phyloP scores from a whole-genome alignment of 257 asterid genomes.

The Solanum appendiculatum region DNA sequence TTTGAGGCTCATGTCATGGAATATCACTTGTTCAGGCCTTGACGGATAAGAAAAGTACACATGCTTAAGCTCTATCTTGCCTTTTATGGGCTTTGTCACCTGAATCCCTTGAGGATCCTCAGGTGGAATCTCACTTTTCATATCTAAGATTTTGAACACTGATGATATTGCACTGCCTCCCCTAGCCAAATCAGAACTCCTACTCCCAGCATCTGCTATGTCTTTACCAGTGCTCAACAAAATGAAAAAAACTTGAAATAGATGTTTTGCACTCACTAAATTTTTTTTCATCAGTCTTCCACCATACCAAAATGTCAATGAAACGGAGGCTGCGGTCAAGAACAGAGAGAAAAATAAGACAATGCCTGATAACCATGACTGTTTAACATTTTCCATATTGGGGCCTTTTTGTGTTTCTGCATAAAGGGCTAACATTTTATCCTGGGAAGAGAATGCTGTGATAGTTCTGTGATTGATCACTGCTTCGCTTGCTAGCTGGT shows the following conservation, averaged over 20 bases:
- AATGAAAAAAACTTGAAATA: constrained; percentile 30
- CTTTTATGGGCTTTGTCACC: constrained; percentile 3
- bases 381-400: constrained; percentile 20
- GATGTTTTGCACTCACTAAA: constrained; percentile 12
- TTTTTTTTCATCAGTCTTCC: constrained; percentile 25
- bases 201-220: constrained; percentile 41
- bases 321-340: constrained; percentile 17
- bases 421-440: constrained; percentile 16
- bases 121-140: constrained; percentile 27
- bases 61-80: constrained; percentile 26
- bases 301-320: constrained; percentile 45
- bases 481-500: constrained; percentile 47
- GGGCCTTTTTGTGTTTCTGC: constrained; percentile 28
- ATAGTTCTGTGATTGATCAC: constrained; percentile 34
- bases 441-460: constrained; percentile 37
- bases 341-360: constrained; percentile 31
- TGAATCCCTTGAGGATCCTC: constrained; percentile 9
- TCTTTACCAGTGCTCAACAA: constrained; percentile 32
- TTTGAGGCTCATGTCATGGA: constrained; percentile 25
- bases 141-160: constrained; percentile 21
- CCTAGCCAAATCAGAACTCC: constrained; percentile 35
- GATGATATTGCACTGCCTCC: constrained; percentile 34
- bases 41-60: constrained; percentile 39
- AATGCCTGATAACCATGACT: constrained; percentile 48
- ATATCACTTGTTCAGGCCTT: constrained; percentile 31